Percentiles rank a stretch among this genome's conserved stretches.
These are phyloP conservation scores for Sphaerulina musiva DNA, from an alignment of 2,329 filamentous ascomycete species.

Conservation along the genomic window DNA sequence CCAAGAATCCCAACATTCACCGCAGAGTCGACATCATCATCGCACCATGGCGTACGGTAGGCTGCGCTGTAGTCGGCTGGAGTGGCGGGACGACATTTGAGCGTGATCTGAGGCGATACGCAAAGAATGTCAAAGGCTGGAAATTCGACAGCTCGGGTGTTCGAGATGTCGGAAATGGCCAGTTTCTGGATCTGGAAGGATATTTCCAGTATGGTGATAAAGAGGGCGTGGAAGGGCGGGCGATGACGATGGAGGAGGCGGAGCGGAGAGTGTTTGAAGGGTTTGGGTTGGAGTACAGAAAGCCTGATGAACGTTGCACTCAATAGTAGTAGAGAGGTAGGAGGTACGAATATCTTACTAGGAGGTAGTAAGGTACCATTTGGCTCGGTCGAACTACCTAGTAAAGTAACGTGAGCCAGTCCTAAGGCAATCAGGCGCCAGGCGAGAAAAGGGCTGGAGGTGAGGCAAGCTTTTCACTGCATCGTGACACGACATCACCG, in stretches of 20 bases:
- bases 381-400: too few species aligned
- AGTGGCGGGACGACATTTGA: conserved; percentile 79
- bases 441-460: too few species aligned
- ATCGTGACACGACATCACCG: too few species aligned
- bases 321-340: conserved; percentile 26
- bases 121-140: conserved; percentile 62
- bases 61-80: conserved; percentile 86
- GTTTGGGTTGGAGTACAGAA: conserved; percentile 52
- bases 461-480: too few species aligned
- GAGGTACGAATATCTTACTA: neutral
- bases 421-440: too few species aligned
- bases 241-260: conserved; percentile 58
- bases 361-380: neutral
- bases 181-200: conserved; percentile 69
- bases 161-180: conserved; percentile 59
- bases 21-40: conserved; percentile 89
- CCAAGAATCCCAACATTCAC: conserved; percentile 66
- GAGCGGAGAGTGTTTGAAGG: conserved; percentile 76
- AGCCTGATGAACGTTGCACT: conserved; percentile 42
- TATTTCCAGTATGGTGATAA: conserved; percentile 65
- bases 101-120: conserved; percentile 74
- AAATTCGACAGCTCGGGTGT: conserved; percentile 92
- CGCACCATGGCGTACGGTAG: conserved; percentile 78
- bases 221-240: conserved; percentile 31
- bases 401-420: too few species aligned